phyloP scores from a whole-genome alignment of 345 rosid genomes.

The Trapa incisa region DNA sequence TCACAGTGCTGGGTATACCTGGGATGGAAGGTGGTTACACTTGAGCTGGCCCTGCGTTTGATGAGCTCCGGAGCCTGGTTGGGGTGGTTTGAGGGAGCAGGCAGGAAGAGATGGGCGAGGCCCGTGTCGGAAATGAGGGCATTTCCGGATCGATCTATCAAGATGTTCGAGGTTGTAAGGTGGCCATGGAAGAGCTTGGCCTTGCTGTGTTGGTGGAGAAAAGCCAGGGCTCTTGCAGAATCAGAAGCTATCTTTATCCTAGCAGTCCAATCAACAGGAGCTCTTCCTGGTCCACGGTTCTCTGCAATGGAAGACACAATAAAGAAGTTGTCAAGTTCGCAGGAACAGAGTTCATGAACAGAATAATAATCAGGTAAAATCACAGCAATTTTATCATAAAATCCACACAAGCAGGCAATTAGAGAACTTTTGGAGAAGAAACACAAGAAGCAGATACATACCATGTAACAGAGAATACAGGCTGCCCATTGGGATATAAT shows the following conservation, averaged over 20 bases:
- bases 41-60: slow-evolving; percentile 3
- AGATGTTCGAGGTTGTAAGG: slow-evolving; percentile 26
- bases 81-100: slow-evolving; percentile 11
- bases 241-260: slow-evolving; percentile 31
- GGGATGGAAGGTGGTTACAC: slow-evolving; percentile 1
- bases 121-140: slow-evolving; percentile 27
- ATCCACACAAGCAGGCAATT: too few species aligned
- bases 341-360: background rate
- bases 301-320: slow-evolving; percentile 5
- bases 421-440: too few species aligned
- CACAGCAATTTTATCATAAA: too few species aligned
- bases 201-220: slow-evolving; percentile 21
- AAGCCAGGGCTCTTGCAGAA: slow-evolving; percentile 28
- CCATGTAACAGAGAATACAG: slow-evolving; percentile 31
- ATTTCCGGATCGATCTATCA: slow-evolving; percentile 18
- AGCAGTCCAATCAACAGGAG: slow-evolving; percentile 22
- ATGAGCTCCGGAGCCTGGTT: slow-evolving; percentile 26
- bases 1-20: slow-evolving; percentile 24
- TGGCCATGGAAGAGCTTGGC: slow-evolving; percentile 29
- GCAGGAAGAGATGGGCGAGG: slow-evolving; percentile 19
- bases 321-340: background rate
- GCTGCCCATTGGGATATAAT: slow-evolving; percentile 27
- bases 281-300: slow-evolving; percentile 34
- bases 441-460: background rate
- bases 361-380: background rate